Evolutionary conservation across 2,329 filamentous ascomycete species (phyloP).

Genomic region (Aspergillus spinulosporus): DNA sequence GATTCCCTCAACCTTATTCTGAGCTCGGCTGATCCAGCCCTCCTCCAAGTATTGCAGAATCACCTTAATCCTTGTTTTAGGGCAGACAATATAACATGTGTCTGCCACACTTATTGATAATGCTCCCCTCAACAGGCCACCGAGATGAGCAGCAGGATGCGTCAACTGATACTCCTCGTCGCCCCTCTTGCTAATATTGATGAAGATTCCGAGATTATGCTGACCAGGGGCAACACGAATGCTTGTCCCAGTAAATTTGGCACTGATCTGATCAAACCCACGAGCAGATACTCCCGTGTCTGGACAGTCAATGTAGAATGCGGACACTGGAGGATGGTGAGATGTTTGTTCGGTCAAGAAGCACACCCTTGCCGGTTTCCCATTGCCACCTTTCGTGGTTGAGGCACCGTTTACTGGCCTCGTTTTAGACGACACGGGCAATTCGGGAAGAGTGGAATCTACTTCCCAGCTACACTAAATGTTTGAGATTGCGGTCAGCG

Average conservation of each 20-base stretch:
- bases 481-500: constrained; percentile 3
- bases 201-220: constrained; percentile 94
- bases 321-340: constrained; percentile 95
- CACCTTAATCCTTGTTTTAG: constrained; percentile 83
- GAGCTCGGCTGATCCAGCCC: constrained; percentile 86
- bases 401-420: constrained; percentile 38
- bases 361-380: constrained; percentile 70
- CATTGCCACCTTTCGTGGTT: constrained; percentile 35
- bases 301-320: constrained; percentile 90
- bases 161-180: constrained; percentile 94
- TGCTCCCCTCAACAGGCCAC: constrained; percentile 82
- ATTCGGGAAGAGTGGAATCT: constrained; percentile 70
- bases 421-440: constrained; percentile 43
- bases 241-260: constrained; percentile 95
- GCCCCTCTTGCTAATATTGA: constrained; percentile 74
- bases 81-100: constrained; percentile 81
- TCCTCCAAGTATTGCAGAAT: constrained; percentile 94
- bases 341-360: constrained; percentile 98
- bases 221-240: constrained; percentile 88
- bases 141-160: constrained; percentile 89
- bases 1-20: constrained; percentile 88
- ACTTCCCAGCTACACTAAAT: constrained; percentile 90
- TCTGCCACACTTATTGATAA: constrained; percentile 89
- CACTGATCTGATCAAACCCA: constrained; percentile 93
- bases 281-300: constrained; percentile 83